Conservation (phyloP, 192 early-diverging fungal species). For the Podila clonocystis region DNA sequence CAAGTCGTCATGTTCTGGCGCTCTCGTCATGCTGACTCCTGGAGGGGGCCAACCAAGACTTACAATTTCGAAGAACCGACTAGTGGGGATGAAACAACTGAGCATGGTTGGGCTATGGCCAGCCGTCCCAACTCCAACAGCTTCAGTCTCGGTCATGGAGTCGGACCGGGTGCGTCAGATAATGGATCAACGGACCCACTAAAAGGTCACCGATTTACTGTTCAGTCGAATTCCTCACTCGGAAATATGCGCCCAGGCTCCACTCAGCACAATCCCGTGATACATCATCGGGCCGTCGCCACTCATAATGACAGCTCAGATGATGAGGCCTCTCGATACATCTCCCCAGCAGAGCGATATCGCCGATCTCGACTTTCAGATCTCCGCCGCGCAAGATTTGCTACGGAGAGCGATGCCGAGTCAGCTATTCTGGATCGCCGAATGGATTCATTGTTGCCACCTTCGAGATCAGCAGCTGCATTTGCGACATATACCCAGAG, state of each 20-base stretch:
- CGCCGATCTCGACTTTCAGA: constrained; percentile 15
- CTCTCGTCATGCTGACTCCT: constrained; percentile 14
- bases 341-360: not conserved
- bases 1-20: constrained; percentile 45
- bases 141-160: too few relatives aligned
- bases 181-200: not conserved
- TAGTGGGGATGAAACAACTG: not conserved
- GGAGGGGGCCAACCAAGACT: constrained; percentile 26
- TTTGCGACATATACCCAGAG: too few relatives aligned
- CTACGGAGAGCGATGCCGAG: constrained; percentile 2
- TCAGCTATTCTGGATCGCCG: not conserved
- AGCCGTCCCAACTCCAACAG: constrained; percentile 11
- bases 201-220: constrained; percentile 33
- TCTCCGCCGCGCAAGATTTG: constrained; percentile 12
- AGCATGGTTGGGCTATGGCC: constrained; percentile 15
- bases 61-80: constrained; percentile 17
- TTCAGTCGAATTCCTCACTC: constrained; percentile 27
- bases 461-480: constrained; percentile 6
- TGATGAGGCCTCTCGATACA: not conserved
- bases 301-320: not conserved
- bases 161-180: too few relatives aligned
- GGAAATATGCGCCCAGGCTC: too few relatives aligned
- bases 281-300: constrained; percentile 1
- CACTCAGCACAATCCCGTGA: too few relatives aligned
- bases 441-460: constrained; percentile 11